Base-by-base conservation (phyloP, 495 filamentous ascomycete species). In the Tuber calosporum region DNA sequence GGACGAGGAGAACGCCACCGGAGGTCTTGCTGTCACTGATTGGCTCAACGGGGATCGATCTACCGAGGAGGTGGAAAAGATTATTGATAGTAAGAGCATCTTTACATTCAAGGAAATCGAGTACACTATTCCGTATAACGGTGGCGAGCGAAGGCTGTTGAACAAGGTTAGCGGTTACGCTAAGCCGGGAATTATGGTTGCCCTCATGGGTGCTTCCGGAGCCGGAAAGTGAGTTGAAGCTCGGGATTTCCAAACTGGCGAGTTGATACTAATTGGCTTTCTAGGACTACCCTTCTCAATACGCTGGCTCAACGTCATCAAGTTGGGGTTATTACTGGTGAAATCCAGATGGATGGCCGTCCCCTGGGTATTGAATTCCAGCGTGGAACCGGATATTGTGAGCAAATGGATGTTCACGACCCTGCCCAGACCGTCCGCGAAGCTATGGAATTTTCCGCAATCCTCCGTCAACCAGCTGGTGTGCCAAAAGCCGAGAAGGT, bases 351-450 rank as follows among this genome's bases (percentile, higher is more conserved):
- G 5, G 91, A 96, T 77, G 93, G 93, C 26, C 87, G 87, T 40
- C 83, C 87, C 0, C 86, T 93, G 0, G 89, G 87, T 0, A 80
- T 84, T 13, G 89, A 90, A 37, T 97, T 96, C 82, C 91, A 94
- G 79, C 87, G 93, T 34, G 87, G 87, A 30, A 94, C 92, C 45
- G 93, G 93, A 40, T 96, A 92, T 83, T 92, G 91, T 77, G 89
- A 96, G 81, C 93, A 97, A 82, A 91, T 91, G 84, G 93, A 97
- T 83, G 78, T 96, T 30, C 93, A 96, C 80, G 89, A 91, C 74
- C 83, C 83, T 20, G 89, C 89, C 19, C 83, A 88, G 22, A 91
- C 89, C 0, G 87, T 91, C 66, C 84, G 88, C 26, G 89, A 91
- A 79, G 89, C 89, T 4, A 84, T 91, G 39, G 87, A 89, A 69